These are phyloP conservation scores for Ceratocystis ficicola DNA, from an alignment of 2,329 filamentous ascomycete genomes.

Conservation along the genomic window DNA sequence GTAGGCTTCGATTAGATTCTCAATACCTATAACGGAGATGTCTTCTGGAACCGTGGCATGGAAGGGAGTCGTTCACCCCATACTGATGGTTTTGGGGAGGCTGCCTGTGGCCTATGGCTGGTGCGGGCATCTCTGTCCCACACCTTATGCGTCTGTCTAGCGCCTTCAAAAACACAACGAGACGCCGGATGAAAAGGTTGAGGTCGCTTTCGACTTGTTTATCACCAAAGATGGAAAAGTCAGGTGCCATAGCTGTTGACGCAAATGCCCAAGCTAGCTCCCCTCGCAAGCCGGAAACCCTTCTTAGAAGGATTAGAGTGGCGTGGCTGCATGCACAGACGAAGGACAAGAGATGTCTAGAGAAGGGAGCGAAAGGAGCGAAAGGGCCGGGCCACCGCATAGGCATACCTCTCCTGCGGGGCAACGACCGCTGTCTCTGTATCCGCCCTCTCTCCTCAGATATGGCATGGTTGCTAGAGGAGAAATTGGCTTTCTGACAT, in stretches of 20 bases:
- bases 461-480: conserved; percentile 59
- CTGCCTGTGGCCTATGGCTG: conserved; percentile 49
- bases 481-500: conserved; percentile 65
- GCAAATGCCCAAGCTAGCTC: neutral
- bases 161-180: neutral
- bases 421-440: conserved; percentile 43
- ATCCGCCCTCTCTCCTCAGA: conserved; percentile 55
- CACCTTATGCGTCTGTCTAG: neutral
- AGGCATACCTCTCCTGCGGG: neutral
- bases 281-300: neutral
- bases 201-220: neutral
- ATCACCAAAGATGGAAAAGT: neutral
- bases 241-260: neutral
- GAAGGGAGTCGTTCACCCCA: conserved; percentile 59
- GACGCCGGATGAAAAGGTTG: neutral
- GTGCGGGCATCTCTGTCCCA: conserved; percentile 26
- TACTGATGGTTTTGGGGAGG: conserved; percentile 54
- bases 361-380: neutral
- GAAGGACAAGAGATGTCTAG: neutral
- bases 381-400: neutral
- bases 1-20: conserved; percentile 13
- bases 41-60: conserved; percentile 53
- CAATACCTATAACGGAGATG: conserved; percentile 57
- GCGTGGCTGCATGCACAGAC: neutral
- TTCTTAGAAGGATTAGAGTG: neutral